A percentile compares a stretch with the other conserved stretches of the same genome.
These are phyloP conservation scores for Cladophialophora bantiana DNA, from an alignment of 2,329 filamentous ascomycete species.

Conservation along the genomic window DNA sequence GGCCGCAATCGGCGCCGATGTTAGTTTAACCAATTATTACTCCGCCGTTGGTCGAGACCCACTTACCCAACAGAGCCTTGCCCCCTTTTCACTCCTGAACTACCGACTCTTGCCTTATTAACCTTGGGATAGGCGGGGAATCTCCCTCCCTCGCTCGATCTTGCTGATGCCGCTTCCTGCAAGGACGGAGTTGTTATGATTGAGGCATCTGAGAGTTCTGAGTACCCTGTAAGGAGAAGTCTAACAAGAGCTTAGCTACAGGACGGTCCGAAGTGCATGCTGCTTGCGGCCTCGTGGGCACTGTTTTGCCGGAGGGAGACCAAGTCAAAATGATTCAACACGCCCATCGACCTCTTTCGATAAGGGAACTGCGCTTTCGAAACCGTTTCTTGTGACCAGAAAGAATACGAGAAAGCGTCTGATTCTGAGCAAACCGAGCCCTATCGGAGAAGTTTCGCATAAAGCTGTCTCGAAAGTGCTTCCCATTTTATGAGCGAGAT, in stretches of 20 bases:
- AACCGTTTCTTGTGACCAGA: not conserved
- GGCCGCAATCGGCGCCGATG: slow-evolving; percentile 1
- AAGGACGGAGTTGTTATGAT: too few relatives aligned
- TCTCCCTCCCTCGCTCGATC: not conserved
- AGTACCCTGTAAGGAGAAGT: not conserved
- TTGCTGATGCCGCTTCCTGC: not conserved
- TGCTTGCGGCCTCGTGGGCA: not conserved
- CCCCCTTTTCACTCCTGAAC: not conserved
- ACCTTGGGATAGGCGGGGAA: not conserved
- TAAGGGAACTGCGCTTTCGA: not conserved
- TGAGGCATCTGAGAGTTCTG: not conserved
- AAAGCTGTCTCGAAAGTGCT: not conserved
- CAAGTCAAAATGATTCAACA: not conserved
- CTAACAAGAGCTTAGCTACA: not conserved
- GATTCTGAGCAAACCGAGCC: not conserved
- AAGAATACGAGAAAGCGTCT: not conserved
- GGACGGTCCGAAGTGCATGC: not conserved
- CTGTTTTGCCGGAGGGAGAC: not conserved
- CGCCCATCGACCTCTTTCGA: not conserved
- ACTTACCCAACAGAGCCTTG: not conserved
- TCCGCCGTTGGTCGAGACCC: not conserved
- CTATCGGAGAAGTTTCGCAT: not conserved
- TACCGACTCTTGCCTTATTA: not conserved
- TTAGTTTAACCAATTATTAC: not conserved
- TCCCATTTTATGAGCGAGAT: not conserved